Base-by-base conservation (phyloP, 768 basidiomycete species). In the Calvatia gigantea region DNA sequence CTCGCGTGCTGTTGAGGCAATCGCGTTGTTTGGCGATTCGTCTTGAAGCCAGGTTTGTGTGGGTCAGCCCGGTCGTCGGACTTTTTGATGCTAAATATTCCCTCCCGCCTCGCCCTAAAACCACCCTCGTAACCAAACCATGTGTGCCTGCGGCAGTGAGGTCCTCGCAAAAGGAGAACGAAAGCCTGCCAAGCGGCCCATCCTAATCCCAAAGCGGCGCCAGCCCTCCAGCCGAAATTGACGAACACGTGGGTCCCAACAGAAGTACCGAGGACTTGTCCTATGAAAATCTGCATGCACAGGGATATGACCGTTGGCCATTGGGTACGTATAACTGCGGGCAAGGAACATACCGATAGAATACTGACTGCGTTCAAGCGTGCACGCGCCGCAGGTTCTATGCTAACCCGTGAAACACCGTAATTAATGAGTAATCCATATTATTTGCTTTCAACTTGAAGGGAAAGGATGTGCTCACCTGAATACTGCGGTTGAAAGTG, bases 241-340 rank as follows among this genome's bases (percentile, higher is more conserved):
- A 86, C 76, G 69, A 90, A 94, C 2, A 93, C 78, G 32, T 80
- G 67, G 0, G 89, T 87, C 28, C 89, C 86, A 0, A 86, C 85
- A 0, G 87, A 77, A 0, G 90, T 91, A 15, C 91, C 91, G 70
- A 88, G 84, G 8, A 92, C 87, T 72, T 93, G 90, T 0, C 91
- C 91, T 21, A 89, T 76, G 68, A 91, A 90, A 28, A 87, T 69
- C 79, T 81, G 46, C 8, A 17, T 12, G 31, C 4, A 43, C 28
- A 27, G 11, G 39, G 53, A 46, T 48, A 43, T 19, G 11, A 23
- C 41, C 44, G 9, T 37, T 12, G 17, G n/a, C 47, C n/a, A 37
- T 35, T 11, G 48, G 17, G 46, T 19, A 19, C 12, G 6, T 15
- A 14, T 19, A 57, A 52, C 28, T 17, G n/a, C 8, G 32, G 17